These are phyloP conservation scores for Kuraishia floccosa DNA, from an alignment of 805 yeast species.

Conservation along the genomic window DNA sequence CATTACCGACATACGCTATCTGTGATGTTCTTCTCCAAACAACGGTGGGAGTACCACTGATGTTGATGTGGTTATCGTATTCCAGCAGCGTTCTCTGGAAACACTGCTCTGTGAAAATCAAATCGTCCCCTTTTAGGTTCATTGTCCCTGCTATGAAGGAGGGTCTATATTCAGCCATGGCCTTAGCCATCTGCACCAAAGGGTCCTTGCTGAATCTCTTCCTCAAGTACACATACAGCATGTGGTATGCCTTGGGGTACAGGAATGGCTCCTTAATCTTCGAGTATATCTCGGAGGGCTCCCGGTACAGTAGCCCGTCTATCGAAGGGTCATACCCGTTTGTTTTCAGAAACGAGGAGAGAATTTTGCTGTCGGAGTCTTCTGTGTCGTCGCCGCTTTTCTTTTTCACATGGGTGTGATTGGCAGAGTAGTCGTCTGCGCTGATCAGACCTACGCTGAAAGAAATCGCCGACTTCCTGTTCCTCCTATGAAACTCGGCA, in stretches of 20 bases:
- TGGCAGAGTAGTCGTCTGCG: conserved; percentile 19
- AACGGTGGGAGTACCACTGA: conserved; percentile 88
- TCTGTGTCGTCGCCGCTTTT: no score
- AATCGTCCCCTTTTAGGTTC: conserved; percentile 79
- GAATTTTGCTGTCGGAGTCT: no score
- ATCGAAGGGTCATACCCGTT: conserved; percentile 2
- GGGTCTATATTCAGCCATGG: conserved; percentile 87
- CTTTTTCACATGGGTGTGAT: conserved; percentile 6
- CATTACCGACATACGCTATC: conserved; percentile 91
- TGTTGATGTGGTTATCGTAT: conserved; percentile 72
- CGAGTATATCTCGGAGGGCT: conserved; percentile 74
- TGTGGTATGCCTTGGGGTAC: conserved; percentile 86
- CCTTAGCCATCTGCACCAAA: conserved; percentile 72
- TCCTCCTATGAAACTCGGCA: conserved; percentile 19
- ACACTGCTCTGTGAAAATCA: conserved; percentile 92
- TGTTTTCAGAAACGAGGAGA: no score
- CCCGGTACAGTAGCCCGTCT: conserved; percentile 35
- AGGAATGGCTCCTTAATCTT: conserved; percentile 68
- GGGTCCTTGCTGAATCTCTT: conserved; percentile 58
- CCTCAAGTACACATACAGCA: conserved; percentile 61
- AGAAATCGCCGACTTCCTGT: conserved; percentile 26
- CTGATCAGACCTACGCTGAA: conserved; percentile 35
- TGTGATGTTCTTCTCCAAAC: conserved; percentile 96
- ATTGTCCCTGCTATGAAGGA: conserved; percentile 88
- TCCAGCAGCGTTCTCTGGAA: conserved; percentile 88